Percentiles rank a stretch among this genome's conserved stretches.
These are phyloP conservation scores for Podospora sp. DNA, from an alignment of 495 filamentous ascomycete species.

Conservation along the genomic window DNA sequence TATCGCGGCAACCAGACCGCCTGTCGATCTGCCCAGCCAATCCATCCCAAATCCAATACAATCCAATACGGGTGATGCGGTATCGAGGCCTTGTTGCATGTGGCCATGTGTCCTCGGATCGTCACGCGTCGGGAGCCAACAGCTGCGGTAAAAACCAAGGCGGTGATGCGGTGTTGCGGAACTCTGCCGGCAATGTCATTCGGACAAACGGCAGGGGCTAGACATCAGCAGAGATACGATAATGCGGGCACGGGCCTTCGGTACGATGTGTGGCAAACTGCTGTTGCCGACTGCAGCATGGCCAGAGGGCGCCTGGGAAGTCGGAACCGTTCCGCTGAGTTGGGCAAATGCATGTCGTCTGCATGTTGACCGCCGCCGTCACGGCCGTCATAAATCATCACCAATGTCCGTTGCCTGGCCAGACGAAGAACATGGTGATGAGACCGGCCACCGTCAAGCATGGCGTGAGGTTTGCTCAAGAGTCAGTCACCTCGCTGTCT, in stretches of 20 bases:
- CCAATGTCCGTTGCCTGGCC: neutral
- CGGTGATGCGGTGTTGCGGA: neutral
- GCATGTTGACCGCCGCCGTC: neutral
- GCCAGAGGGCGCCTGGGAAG: neutral
- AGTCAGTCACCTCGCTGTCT: neutral
- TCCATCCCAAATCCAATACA: neutral
- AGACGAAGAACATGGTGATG: neutral
- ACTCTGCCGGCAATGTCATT: neutral
- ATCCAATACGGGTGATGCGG: neutral
- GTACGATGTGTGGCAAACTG: neutral
- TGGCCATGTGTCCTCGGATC: neutral
- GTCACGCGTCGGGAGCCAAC: neutral
- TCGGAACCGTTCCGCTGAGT: neutral
- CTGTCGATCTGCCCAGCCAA: neutral
- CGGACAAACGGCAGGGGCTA: neutral
- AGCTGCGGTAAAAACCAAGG: neutral
- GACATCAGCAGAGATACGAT: too few species aligned
- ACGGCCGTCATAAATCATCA: neutral
- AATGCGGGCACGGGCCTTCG: slow-evolving; percentile 2
- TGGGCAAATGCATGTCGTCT: neutral
- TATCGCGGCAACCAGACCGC: neutral
- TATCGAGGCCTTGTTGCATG: neutral
- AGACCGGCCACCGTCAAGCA: neutral
- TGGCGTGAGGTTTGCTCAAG: neutral
- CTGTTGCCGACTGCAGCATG: neutral